phyloP scores from a whole-genome alignment of 345 rosid genomes.

The Populus simonii region DNA sequence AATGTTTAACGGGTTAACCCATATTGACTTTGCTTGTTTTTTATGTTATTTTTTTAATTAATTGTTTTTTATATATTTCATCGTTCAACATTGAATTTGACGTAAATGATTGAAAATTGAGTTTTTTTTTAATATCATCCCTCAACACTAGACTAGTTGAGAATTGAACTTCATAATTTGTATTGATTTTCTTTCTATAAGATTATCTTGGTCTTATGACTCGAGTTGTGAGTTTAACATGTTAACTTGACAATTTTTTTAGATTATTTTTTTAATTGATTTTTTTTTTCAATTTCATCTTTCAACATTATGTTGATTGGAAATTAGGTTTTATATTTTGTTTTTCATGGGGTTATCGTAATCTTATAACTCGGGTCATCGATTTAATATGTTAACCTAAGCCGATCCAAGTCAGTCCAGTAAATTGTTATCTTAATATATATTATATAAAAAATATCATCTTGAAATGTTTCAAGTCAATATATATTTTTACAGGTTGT shows the following conservation, averaged over 20 bases:
- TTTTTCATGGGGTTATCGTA: rapidly evolving
- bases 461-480: rapidly evolving
- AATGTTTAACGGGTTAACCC: rapidly evolving
- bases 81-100: rapidly evolving
- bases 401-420: rapidly evolving
- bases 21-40: too few species aligned
- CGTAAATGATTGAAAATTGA: rapidly evolving
- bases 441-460: too few species aligned
- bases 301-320: rapidly evolving
- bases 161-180: too few species aligned
- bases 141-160: rapidly evolving
- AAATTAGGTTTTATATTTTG: too few species aligned
- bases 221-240: rapidly evolving
- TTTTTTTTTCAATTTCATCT: too few species aligned
- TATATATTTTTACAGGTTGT: too few species aligned
- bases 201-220: rapidly evolving
- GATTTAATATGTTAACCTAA: rapidly evolving
- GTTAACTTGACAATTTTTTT: rapidly evolving
- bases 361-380: rapidly evolving
- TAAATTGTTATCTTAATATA: rapidly evolving
- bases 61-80: too few species aligned
- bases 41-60: too few species aligned
- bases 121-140: too few species aligned
- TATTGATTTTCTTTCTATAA: too few species aligned
- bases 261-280: too few species aligned